Evolutionary conservation across 495 filamentous ascomycete species (phyloP).

Genomic region (Aspergillus olivimuriae): DNA sequence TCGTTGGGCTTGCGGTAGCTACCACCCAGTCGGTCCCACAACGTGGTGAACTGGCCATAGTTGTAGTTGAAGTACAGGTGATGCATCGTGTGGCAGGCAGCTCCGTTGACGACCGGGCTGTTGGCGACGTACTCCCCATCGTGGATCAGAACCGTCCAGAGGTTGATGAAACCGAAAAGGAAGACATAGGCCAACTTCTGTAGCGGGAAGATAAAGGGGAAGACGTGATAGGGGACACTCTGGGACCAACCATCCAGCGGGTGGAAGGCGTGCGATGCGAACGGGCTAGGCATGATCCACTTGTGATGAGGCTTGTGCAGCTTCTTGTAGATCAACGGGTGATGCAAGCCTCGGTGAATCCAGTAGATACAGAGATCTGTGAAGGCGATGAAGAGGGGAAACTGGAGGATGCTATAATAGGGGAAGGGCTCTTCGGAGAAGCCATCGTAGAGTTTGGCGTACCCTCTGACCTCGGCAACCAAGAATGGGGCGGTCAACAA

Average conservation of each 20-base stretch:
- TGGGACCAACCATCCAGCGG: slow-evolving; percentile 91
- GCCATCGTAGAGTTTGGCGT: slow-evolving; percentile 80
- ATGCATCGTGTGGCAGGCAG: slow-evolving; percentile 94
- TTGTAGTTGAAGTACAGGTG: slow-evolving; percentile 99
- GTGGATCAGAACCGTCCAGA: slow-evolving; percentile 97
- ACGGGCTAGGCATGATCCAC: slow-evolving; percentile 98
- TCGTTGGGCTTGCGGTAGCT: slow-evolving; percentile 86
- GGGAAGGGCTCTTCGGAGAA: slow-evolving; percentile 62
- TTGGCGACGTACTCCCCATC: slow-evolving; percentile 94
- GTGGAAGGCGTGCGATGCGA: slow-evolving; percentile 89
- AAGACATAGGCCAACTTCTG: slow-evolving; percentile 84
- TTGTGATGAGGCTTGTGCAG: slow-evolving; percentile 98
- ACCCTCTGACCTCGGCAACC: slow-evolving; percentile 75
- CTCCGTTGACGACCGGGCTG: slow-evolving; percentile 84
- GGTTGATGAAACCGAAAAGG: slow-evolving; percentile 87
- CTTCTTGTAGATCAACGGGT: slow-evolving; percentile 73
- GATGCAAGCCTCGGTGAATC: slow-evolving; percentile 88
- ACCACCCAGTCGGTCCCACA: slow-evolving; percentile 88
- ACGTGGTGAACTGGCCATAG: slow-evolving; percentile 92
- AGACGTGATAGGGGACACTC: slow-evolving; percentile 87
- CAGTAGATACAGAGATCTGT: slow-evolving; percentile 94
- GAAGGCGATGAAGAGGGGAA: slow-evolving; percentile 86
- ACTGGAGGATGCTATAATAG: slow-evolving; percentile 79
- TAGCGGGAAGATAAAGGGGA: slow-evolving; percentile 87
- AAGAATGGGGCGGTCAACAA: slow-evolving; percentile 78